Percentiles rank a stretch among this genome's conserved stretches.
Evolutionary conservation across 2,329 filamentous ascomycete genomes (phyloP).

Genomic region (Scleromitrula shiraiana): DNA sequence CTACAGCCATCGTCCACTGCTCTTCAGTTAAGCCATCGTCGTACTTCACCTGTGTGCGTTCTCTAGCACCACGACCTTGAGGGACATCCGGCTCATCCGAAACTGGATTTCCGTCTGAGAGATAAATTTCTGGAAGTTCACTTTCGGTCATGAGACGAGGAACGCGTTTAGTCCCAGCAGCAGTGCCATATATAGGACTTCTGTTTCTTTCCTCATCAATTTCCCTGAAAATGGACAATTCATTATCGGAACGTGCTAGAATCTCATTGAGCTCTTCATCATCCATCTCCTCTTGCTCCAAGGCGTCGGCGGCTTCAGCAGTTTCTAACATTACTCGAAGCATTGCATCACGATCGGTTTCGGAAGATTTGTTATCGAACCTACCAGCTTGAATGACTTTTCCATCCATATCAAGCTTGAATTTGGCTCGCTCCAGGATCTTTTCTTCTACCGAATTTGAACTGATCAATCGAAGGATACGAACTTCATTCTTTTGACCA

Average conservation of each 20-base stretch:
- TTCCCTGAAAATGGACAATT: constrained; percentile 69
- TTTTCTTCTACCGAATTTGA: constrained; percentile 98
- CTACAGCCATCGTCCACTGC: constrained; percentile 97
- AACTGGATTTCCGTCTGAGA: constrained; percentile 76
- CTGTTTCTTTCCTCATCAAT: constrained; percentile 69
- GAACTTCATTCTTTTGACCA: constrained; percentile 98
- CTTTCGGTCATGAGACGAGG: constrained; percentile 79
- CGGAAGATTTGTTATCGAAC: constrained; percentile 98
- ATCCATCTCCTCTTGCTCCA: constrained; percentile 94
- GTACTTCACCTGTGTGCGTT: constrained; percentile 89
- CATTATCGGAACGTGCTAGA: constrained; percentile 78
- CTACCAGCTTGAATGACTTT: constrained; percentile 99
- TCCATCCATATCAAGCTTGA: constrained; percentile 98
- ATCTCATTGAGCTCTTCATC: constrained; percentile 96
- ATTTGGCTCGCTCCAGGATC: constrained; percentile 92
- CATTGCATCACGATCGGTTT: constrained; percentile 96
- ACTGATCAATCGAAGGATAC: constrained; percentile 90
- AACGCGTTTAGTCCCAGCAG: constrained; percentile 50
- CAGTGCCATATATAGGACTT: constrained; percentile 63
- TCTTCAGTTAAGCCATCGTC: constrained; percentile 97
- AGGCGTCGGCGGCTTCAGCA: constrained; percentile 58
- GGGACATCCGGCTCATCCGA: constrained; percentile 72
- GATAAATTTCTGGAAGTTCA: constrained; percentile 90
- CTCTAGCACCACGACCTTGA: constrained; percentile 82
- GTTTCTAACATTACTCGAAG: constrained; percentile 86